These are phyloP conservation scores for Cylindrotheca fusiformis DNA, from an alignment of 108 stramenopile genomes.

Conservation along the genomic window DNA sequence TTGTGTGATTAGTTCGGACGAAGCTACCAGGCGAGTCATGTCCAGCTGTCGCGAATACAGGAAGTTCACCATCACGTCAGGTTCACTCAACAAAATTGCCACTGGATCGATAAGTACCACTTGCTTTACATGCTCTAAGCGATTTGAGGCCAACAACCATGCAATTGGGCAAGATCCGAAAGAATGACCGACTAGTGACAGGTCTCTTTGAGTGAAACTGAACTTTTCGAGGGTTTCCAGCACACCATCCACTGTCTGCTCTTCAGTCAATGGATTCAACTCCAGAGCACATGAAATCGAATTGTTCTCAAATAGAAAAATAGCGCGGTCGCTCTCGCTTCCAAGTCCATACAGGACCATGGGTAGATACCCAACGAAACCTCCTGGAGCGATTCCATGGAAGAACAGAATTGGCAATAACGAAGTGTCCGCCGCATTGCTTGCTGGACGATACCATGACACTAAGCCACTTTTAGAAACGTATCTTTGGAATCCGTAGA, in stretches of 20 bases:
- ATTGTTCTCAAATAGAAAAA: constrained; percentile 75
- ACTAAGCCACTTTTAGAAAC: constrained; percentile 41
- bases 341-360: constrained; percentile 47
- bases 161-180: constrained; percentile 83
- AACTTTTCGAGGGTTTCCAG: constrained; percentile 33
- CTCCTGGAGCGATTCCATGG: constrained; percentile 88
- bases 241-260: constrained; percentile 67
- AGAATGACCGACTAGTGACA: constrained; percentile 79
- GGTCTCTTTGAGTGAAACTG: background rate
- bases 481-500: constrained; percentile 52
- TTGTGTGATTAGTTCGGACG: constrained; percentile 76
- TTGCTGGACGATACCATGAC: constrained; percentile 62
- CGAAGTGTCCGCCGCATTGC: background rate
- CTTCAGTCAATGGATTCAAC: constrained; percentile 47
- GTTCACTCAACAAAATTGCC: constrained; percentile 71
- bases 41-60: constrained; percentile 48
- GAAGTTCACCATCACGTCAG: constrained; percentile 85
- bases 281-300: constrained; percentile 46
- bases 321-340: constrained; percentile 25
- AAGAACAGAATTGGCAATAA: constrained; percentile 69
- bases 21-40: constrained; percentile 54
- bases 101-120: constrained; percentile 85
- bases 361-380: constrained; percentile 65
- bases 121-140: constrained; percentile 27
- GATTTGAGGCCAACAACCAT: constrained; percentile 45